Conservation (phyloP, 2,329 filamentous ascomycete species). For the Camillea tinctor region DNA sequence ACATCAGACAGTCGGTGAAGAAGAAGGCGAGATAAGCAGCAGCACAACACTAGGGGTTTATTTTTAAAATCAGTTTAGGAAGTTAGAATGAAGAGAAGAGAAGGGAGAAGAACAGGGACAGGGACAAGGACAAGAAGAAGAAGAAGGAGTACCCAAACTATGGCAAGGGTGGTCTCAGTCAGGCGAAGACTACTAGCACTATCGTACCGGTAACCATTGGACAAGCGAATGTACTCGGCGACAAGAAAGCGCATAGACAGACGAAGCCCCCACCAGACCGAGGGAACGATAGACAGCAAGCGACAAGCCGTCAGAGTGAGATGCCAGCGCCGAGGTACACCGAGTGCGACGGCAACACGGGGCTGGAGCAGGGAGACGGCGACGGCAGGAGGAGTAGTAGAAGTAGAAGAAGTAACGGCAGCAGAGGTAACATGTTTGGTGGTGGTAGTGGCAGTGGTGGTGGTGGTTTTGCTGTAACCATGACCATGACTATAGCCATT, state of each 20-base stretch:
- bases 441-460: too few relatives aligned
- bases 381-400: constrained; percentile 18
- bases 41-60: constrained; percentile 74
- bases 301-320: constrained; percentile 70
- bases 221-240: constrained; percentile 50
- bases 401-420: too few relatives aligned
- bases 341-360: constrained; percentile 74
- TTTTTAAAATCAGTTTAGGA: too few relatives aligned
- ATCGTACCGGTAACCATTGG: constrained; percentile 22
- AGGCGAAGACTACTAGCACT: constrained; percentile 31
- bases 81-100: neutral
- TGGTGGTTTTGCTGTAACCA: neutral
- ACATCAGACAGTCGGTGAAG: constrained; percentile 84
- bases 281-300: constrained; percentile 68
- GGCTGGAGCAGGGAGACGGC: constrained; percentile 61
- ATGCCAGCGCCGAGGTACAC: constrained; percentile 71
- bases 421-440: too few relatives aligned
- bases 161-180: constrained; percentile 56
- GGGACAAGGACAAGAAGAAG: neutral
- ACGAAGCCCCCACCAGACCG: constrained; percentile 69
- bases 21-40: constrained; percentile 79
- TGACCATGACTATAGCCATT: neutral
- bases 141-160: constrained; percentile 61
- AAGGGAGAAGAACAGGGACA: neutral
- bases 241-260: constrained; percentile 67